These are phyloP conservation scores for Zostera marina DNA, from an alignment of 116 monocot genomes.

Conservation along the genomic window DNA sequence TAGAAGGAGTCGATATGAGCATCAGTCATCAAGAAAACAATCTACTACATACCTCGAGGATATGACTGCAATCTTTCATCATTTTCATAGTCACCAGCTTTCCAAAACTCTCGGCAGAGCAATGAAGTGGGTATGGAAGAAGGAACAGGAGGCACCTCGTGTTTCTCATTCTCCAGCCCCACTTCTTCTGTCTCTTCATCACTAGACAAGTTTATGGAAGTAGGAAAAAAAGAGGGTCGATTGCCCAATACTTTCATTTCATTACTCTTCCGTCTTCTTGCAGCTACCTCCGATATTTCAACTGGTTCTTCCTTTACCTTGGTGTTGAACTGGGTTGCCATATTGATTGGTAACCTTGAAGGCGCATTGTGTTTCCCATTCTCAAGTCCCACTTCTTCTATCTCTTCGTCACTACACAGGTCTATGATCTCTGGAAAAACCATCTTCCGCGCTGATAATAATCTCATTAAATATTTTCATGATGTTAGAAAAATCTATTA, in stretches of 20 bases:
- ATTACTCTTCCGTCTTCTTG: too few species aligned
- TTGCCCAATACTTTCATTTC: too few species aligned
- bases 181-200: too few species aligned
- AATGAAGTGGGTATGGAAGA: slow-evolving; percentile 6
- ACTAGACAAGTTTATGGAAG: too few species aligned
- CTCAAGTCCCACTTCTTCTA: slow-evolving; percentile 5
- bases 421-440: slow-evolving; percentile 20
- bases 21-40: not conserved
- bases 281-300: too few species aligned
- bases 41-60: slow-evolving; percentile 11
- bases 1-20: too few species aligned
- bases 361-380: slow-evolving; percentile 11
- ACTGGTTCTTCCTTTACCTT: not conserved
- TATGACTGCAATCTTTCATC: not conserved
- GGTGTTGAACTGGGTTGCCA: not conserved
- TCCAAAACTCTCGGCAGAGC: slow-evolving; percentile 72
- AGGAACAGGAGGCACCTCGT: not conserved
- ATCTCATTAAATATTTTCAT: too few species aligned
- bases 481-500: too few species aligned
- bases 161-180: too few species aligned
- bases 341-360: slow-evolving; percentile 1
- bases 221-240: too few species aligned
- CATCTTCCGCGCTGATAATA: slow-evolving; percentile 12
- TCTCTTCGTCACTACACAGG: slow-evolving; percentile 37
- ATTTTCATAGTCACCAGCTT: slow-evolving; percentile 71